These are phyloP conservation scores for Leucocoprinus leucothites DNA, from an alignment of 768 basidiomycete genomes.

Conservation along the genomic window DNA sequence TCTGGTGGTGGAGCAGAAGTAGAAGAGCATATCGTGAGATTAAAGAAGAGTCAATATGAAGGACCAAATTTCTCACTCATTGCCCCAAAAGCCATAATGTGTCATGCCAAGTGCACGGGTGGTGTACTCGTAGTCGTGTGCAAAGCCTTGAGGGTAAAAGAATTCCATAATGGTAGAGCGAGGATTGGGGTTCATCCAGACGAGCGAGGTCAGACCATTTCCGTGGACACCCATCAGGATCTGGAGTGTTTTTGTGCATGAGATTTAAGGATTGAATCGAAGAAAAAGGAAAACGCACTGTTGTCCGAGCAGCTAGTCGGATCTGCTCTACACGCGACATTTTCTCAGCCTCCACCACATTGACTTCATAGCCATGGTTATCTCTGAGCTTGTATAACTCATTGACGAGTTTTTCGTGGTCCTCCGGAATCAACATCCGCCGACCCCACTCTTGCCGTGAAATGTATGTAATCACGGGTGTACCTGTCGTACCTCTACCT, in stretches of 20 bases:
- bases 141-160: conserved; percentile 82
- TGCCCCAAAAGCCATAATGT: conserved; percentile 84
- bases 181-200: conserved; percentile 90
- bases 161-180: conserved; percentile 90
- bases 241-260: conserved; percentile 38
- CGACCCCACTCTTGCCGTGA: conserved; percentile 87
- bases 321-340: conserved; percentile 81
- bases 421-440: conserved; percentile 69
- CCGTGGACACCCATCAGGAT: conserved; percentile 96
- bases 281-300: conserved; percentile 46
- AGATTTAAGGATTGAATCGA: neutral
- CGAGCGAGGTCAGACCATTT: conserved; percentile 81
- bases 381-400: conserved; percentile 71
- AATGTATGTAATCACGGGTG: conserved; percentile 89
- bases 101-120: conserved; percentile 79
- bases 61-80: conserved; percentile 38
- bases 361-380: conserved; percentile 79
- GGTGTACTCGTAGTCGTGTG: conserved; percentile 82
- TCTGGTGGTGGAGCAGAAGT: conserved; percentile 29
- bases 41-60: neutral
- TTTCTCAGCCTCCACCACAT: conserved; percentile 82
- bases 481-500: conserved; percentile 44
- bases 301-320: conserved; percentile 75
- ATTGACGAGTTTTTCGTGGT: conserved; percentile 77
- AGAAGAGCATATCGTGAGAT: neutral